phyloP scores from a whole-genome alignment of 345 rosid genomes.

The Gossypium sturtianum region DNA sequence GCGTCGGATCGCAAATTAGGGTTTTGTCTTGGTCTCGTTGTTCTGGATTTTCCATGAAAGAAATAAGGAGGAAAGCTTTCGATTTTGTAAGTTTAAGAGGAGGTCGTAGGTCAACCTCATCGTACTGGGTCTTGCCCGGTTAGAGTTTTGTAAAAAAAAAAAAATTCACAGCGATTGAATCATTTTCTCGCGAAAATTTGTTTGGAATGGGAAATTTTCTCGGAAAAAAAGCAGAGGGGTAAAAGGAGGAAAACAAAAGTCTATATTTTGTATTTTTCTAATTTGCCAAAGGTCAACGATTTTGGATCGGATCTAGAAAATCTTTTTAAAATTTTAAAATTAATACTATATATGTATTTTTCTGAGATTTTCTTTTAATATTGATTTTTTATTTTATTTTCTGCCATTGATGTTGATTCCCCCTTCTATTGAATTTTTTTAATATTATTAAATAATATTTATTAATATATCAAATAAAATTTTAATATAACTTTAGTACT shows the following conservation, averaged over 20 bases:
- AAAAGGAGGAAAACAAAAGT: neutral
- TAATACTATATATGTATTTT: too few relatives aligned
- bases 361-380: too few relatives aligned
- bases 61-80: constrained; percentile 22
- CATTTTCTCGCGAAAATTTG: constrained; percentile 16
- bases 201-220: neutral
- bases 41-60: constrained; percentile 40
- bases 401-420: too few relatives aligned
- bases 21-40: constrained; percentile 5
- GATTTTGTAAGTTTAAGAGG: constrained; percentile 22
- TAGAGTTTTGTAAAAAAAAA: neutral
- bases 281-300: too few relatives aligned
- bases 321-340: too few relatives aligned
- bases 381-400: too few relatives aligned
- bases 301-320: too few relatives aligned
- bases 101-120: constrained; percentile 39
- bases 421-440: too few relatives aligned
- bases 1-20: neutral
- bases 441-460: too few relatives aligned
- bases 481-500: too few relatives aligned
- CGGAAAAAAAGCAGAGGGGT: neutral
- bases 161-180: constrained; percentile 15
- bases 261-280: neutral
- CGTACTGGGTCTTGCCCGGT: constrained; percentile 20
- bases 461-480: too few relatives aligned